These are phyloP conservation scores for Solanum appendiculatum DNA, from an alignment of 257 asterid genomes.

Conservation along the genomic window DNA sequence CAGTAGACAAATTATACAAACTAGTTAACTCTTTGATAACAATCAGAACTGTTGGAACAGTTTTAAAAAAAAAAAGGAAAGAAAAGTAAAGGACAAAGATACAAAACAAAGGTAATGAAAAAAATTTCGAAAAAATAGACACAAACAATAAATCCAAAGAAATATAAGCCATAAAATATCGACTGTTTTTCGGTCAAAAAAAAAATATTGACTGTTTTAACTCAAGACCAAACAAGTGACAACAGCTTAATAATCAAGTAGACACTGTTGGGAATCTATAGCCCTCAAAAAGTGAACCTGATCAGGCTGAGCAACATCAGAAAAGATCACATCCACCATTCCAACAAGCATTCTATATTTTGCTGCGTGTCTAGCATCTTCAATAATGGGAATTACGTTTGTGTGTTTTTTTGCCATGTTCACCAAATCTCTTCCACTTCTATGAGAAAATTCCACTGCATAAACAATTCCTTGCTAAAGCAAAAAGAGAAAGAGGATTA, in stretches of 20 bases:
- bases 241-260: not conserved
- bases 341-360: slow-evolving; percentile 95
- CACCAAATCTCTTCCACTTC: slow-evolving; percentile 93
- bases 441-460: slow-evolving; percentile 92
- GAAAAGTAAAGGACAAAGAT: not conserved
- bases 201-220: not conserved
- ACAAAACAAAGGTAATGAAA: not conserved
- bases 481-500: not conserved
- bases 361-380: slow-evolving; percentile 95
- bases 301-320: slow-evolving; percentile 99
- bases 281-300: slow-evolving; percentile 34
- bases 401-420: slow-evolving; percentile 93
- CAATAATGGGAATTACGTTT: slow-evolving; percentile 78
- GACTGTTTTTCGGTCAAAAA: no score
- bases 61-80: no score
- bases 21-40: no score
- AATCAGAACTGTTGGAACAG: no score
- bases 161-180: not conserved
- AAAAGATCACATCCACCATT: slow-evolving; percentile 94
- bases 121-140: no score
- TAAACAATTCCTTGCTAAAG: slow-evolving; percentile 55
- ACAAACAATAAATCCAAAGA: no score
- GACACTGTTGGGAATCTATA: not conserved
- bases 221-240: not conserved
- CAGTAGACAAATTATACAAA: no score